Evolutionary conservation across 345 rosid genomes (phyloP), one percentile per base, ranked within the genome.

Genomic region (Mercurialis annua): DNA sequence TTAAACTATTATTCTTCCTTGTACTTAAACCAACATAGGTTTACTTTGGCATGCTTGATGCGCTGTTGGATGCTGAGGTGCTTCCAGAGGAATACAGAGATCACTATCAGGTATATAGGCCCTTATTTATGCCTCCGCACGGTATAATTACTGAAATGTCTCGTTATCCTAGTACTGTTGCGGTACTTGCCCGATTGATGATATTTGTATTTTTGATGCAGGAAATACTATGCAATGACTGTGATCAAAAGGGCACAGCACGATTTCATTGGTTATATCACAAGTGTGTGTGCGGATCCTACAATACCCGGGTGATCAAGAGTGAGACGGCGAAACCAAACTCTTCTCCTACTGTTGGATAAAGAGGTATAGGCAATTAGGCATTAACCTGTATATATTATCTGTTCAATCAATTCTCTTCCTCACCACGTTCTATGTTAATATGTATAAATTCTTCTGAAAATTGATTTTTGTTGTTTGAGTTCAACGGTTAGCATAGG

Each of bases 31-130:
- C 20, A 47, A 43, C 44, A 2, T 78, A 92, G 98, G 95, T 90
- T 53, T 93, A 90, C 82, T 90, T 93, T 29, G 97, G 97, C 69
- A 90, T 90, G 96, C 94, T 93, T 68, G 96, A 93, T 59, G 92
- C 96, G 7, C 71, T 93, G 63, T 78, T 93, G 79, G 97, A 92
- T 60, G 73, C 90, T 10, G 96, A 90, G 80, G 94, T 84, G 77
- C 96, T 90, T 74, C 97, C 97, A 46, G 91, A 89, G 76, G 98
- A 93, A 78, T 90, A 83, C 64, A 81, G 79, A 72, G 78, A 87
- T 66, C 87, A 80, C n/a, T 74, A 76, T 79, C 98, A 92, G 92
- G 98, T 90, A 73, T 49, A n/a, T 62, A 49, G 62, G 26, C 65
- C 47, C 27, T 38, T 11, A 16, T 4, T 15, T 31, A 17, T 50